A percentile compares a stretch with the other conserved stretches of the same genome.
These are phyloP conservation scores for Alternaria brassicae DNA, from an alignment of 2,329 filamentous ascomycete genomes.

Conservation along the genomic window DNA sequence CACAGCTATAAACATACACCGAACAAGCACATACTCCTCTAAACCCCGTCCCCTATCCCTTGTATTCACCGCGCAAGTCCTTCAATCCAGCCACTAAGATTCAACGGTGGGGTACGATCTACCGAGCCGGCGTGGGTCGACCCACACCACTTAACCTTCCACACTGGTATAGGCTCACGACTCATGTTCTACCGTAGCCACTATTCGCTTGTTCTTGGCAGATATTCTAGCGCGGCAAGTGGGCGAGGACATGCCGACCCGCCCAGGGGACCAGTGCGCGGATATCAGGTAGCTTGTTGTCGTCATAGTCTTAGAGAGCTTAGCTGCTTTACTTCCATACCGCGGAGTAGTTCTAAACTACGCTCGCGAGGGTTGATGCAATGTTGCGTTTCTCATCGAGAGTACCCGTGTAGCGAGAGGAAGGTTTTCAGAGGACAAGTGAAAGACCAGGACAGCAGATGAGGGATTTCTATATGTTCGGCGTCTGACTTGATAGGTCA, in stretches of 20 bases:
- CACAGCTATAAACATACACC: no score
- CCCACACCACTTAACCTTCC: neutral
- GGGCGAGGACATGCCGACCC: neutral
- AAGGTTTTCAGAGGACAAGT: no score
- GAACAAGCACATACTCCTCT: slow-evolving; percentile 35
- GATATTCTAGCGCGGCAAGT: neutral
- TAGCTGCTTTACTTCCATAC: neutral
- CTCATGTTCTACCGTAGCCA: neutral
- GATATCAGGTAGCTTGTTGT: neutral
- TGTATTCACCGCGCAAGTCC: neutral
- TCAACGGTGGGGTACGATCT: neutral
- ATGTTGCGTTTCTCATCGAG: neutral
- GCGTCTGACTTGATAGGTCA: no score
- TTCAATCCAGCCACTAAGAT: neutral
- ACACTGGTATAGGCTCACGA: neutral
- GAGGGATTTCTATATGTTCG: no score
- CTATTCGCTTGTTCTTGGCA: neutral
- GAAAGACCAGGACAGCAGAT: no score
- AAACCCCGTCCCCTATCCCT: neutral
- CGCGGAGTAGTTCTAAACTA: neutral
- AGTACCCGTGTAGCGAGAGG: no score
- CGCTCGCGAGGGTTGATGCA: neutral
- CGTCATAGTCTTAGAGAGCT: neutral
- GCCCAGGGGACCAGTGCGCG: neutral
- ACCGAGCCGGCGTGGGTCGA: neutral